A percentile compares a stretch with the other conserved stretches of the same genome.
These are phyloP conservation scores for Crithidia expoeki DNA, from an alignment of 208 protist species.

Conservation along the genomic window DNA sequence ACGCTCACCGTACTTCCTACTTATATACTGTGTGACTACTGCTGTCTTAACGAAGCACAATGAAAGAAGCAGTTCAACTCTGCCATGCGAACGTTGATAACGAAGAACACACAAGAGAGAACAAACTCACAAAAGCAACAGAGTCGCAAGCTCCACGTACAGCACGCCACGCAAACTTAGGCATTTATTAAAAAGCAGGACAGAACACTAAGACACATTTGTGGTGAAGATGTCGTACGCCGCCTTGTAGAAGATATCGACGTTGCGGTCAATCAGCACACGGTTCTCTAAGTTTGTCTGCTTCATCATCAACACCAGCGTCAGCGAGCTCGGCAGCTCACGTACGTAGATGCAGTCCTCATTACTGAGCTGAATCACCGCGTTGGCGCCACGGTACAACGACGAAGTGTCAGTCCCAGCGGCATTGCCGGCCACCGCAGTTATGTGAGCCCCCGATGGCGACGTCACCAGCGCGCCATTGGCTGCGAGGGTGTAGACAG, in stretches of 20 bases:
- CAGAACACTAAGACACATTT: conserved; percentile 9
- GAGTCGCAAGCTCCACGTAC: too few relatives aligned
- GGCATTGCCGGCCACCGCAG: background rate
- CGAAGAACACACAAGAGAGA: background rate
- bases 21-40: too few relatives aligned
- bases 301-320: conserved; percentile 87
- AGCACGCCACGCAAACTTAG: too few relatives aligned
- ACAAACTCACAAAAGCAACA: conserved; percentile 4
- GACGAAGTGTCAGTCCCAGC: conserved; percentile 13
- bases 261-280: conserved; percentile 84
- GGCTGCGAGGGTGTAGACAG: conserved; percentile 1
- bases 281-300: conserved; percentile 69
- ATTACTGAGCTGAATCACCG: conserved; percentile 40
- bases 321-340: conserved; percentile 84
- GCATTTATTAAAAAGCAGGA: conserved; percentile 20
- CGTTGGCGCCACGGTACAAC: conserved; percentile 34
- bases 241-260: conserved; percentile 85
- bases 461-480: background rate
- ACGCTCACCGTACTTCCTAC: too few relatives aligned
- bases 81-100: background rate
- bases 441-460: background rate
- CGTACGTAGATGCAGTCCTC: conserved; percentile 88
- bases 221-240: conserved; percentile 72
- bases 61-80: conserved; percentile 2
- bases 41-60: background rate